Evolutionary conservation across 2,329 filamentous ascomycete species (phyloP).

Genomic region (Pseudogymnoascus sp.): DNA sequence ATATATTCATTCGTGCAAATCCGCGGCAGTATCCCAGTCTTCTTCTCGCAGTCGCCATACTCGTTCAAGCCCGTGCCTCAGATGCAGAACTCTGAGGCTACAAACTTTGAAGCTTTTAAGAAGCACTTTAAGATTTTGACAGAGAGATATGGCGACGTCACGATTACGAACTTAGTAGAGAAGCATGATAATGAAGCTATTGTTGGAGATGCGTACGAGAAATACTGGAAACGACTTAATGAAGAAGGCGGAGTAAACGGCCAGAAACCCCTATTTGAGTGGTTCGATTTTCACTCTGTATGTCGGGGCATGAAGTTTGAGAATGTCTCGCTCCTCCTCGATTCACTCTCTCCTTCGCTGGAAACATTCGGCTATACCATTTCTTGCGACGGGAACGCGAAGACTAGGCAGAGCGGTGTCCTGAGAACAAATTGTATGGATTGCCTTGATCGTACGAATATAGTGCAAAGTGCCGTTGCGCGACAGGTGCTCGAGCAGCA

Average conservation of each 20-base stretch:
- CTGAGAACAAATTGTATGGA: conserved; percentile 99
- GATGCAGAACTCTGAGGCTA: conserved; percentile 69
- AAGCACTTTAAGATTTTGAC: conserved; percentile 68
- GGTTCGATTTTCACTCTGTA: conserved; percentile 93
- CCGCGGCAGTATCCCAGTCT: conserved; percentile 85
- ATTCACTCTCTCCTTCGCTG: conserved; percentile 59
- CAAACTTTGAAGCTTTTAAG: conserved; percentile 70
- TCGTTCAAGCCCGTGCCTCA: conserved; percentile 82
- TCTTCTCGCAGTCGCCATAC: conserved; percentile 92
- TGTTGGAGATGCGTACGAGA: conserved; percentile 71
- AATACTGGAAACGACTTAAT: conserved; percentile 59
- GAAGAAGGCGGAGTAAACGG: conserved; percentile 45
- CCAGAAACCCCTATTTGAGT: conserved; percentile 63
- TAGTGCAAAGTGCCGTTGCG: conserved; percentile 86
- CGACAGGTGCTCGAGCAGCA: conserved; percentile 75
- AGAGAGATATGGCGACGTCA: conserved; percentile 65
- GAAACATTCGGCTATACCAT: conserved; percentile 66
- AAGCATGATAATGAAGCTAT: conserved; percentile 75
- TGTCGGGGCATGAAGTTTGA: conserved; percentile 98
- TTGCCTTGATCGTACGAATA: conserved; percentile 90
- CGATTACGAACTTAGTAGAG: conserved; percentile 79
- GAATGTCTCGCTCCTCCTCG: conserved; percentile 75
- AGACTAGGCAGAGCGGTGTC: conserved; percentile 58
- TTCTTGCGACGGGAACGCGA: conserved; percentile 33
- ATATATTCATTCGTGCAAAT: conserved; percentile 80